Percentiles rank a stretch among this genome's conserved stretches.
Conservation (phyloP, 1,284 basidiomycete genomes). For the Sporisorium exsertum region DNA sequence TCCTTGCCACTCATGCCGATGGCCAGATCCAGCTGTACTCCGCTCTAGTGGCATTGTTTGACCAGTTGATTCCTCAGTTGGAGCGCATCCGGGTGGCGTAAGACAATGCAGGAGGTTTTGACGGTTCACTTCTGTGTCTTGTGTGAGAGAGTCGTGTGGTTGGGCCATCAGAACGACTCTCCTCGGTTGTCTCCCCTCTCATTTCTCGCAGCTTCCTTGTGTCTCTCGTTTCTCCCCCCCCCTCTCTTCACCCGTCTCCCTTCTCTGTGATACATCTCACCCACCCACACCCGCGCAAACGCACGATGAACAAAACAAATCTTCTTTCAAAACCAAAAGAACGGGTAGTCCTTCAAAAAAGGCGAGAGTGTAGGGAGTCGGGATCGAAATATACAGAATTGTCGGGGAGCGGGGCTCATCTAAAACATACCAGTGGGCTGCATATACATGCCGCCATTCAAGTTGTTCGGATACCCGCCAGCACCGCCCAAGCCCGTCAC, state of each 20-base stretch:
- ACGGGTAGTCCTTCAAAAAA: too few relatives aligned
- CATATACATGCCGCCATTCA: slow-evolving; percentile 52
- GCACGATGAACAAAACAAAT: neutral
- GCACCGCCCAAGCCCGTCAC: slow-evolving; percentile 21
- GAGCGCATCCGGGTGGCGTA: slow-evolving; percentile 34
- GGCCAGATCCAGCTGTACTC: slow-evolving; percentile 88
- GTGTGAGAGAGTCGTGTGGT: neutral
- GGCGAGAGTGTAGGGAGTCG: neutral
- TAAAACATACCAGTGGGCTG: slow-evolving; percentile 48
- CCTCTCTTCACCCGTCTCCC: too few relatives aligned
- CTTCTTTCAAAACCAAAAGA: neutral
- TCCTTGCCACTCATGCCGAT: slow-evolving; percentile 86
- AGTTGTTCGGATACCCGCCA: slow-evolving; percentile 34
- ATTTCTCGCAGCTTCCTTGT: too few relatives aligned
- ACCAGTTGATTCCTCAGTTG: slow-evolving; percentile 33
- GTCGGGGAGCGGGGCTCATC: too few relatives aligned
- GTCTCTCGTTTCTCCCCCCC: too few relatives aligned
- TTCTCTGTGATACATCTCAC: neutral
- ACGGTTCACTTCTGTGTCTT: neutral
- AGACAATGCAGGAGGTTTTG: neutral
- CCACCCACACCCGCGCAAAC: neutral
- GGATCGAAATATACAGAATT: neutral
- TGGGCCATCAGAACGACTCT: too few relatives aligned
- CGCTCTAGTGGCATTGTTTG: slow-evolving; percentile 25
- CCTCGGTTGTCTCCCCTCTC: too few relatives aligned